Conservation (phyloP, 306 rosid genomes). For the Dryas octopetala region DNA sequence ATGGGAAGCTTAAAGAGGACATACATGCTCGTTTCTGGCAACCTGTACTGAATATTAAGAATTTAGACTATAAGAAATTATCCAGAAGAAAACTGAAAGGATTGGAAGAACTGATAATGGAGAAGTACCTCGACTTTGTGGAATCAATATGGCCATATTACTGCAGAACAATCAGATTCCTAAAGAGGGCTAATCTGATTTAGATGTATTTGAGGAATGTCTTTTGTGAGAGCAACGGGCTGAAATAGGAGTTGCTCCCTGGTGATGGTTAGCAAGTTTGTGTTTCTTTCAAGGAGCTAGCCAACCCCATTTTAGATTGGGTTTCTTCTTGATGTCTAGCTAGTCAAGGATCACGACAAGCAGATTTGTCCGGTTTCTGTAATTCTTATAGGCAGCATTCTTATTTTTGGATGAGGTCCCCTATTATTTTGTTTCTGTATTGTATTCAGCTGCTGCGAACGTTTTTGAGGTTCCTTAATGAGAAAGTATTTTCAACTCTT, state of each 20-base stretch:
- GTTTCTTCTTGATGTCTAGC: conserved; percentile 45
- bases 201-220: conserved; percentile 32
- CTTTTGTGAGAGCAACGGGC: conserved; percentile 31
- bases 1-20: conserved; percentile 67
- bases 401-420: conserved; percentile 42
- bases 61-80: conserved; percentile 54
- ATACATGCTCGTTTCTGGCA: conserved; percentile 40
- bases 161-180: conserved; percentile 71
- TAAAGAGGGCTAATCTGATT: conserved; percentile 78
- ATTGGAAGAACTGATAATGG: conserved; percentile 49
- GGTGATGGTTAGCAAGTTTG: conserved; percentile 23
- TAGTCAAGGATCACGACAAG: conserved; percentile 30
- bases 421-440: conserved; percentile 22
- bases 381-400: conserved; percentile 28
- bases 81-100: conserved; percentile 53
- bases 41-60: conserved; percentile 55
- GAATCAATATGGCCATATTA: conserved; percentile 89
- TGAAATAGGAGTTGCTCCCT: conserved; percentile 34
- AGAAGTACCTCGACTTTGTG: conserved; percentile 67
- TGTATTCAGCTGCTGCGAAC: conserved; percentile 30
- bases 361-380: conserved; percentile 43
- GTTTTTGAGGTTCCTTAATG: conserved; percentile 22
- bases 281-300: conserved; percentile 34
- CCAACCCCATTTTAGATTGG: conserved; percentile 59
- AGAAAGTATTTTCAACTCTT: conserved; percentile 19